A percentile compares a stretch with the other conserved stretches of the same genome.
These are phyloP conservation scores for Collybiopsis luxurians DNA, from an alignment of 768 basidiomycete species.

Conservation along the genomic window DNA sequence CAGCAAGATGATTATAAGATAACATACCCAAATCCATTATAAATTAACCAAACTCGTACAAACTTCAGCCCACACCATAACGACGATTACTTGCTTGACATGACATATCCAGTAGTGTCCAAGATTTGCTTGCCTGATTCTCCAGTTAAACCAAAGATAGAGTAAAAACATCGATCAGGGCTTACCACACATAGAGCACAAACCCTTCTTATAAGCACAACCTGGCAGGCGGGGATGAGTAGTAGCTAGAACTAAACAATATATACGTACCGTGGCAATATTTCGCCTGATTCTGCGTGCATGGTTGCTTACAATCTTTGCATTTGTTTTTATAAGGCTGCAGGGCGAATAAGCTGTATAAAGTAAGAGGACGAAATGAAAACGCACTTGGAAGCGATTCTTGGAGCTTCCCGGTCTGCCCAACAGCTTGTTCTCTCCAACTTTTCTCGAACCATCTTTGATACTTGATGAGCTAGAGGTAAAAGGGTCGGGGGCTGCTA, in stretches of 20 bases:
- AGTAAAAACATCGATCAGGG: too few species aligned
- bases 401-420: conserved; percentile 67
- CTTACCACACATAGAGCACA: conserved; percentile 74
- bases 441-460: conserved; percentile 76
- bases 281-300: conserved; percentile 84
- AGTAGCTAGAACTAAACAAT: conserved; percentile 10
- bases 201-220: conserved; percentile 84
- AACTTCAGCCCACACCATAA: background rate
- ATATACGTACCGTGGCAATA: conserved; percentile 78
- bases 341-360: background rate
- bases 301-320: conserved; percentile 82
- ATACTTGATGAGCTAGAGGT: conserved; percentile 67
- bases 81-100: conserved; percentile 70
- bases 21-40: conserved; percentile 1
- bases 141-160: too few species aligned
- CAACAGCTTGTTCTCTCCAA: conserved; percentile 84
- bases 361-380: background rate
- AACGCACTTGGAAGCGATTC: conserved; percentile 72
- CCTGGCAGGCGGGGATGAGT: conserved; percentile 37
- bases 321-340: conserved; percentile 87
- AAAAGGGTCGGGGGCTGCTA: conserved; percentile 89
- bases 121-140: conserved; percentile 64
- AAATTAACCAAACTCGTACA: conserved; percentile 3
- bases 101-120: conserved; percentile 79
- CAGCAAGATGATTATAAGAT: background rate